phyloP scores from a whole-genome alignment of 2,329 filamentous ascomycete species.

The Diaporthe sp. region DNA sequence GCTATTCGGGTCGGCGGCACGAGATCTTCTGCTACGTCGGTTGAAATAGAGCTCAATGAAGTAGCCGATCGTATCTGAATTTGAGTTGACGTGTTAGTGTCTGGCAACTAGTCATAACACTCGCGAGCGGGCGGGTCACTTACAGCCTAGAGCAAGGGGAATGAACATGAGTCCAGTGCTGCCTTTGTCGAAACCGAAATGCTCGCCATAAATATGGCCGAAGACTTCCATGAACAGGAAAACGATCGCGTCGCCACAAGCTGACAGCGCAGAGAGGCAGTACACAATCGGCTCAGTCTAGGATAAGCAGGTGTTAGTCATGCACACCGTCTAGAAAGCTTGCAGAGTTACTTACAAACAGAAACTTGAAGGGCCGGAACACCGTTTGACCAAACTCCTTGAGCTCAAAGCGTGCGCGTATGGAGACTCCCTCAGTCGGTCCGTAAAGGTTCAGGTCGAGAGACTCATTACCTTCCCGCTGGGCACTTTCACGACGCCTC shows the following conservation, averaged over 20 bases:
- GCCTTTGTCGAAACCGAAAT: slow-evolving; percentile 2
- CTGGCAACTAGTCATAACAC: neutral
- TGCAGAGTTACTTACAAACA: neutral
- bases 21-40: neutral
- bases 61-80: neutral
- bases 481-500: slow-evolving; percentile 15
- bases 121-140: neutral
- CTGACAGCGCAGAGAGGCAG: slow-evolving; percentile 76
- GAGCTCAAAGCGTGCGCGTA: neutral
- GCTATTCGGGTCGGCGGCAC: neutral
- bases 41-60: neutral
- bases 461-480: slow-evolving; percentile 14
- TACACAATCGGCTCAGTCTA: slow-evolving; percentile 80
- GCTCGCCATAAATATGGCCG: slow-evolving; percentile 17
- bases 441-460: slow-evolving; percentile 8
- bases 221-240: slow-evolving; percentile 84
- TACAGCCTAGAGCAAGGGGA: slow-evolving; percentile 5
- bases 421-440: slow-evolving; percentile 2
- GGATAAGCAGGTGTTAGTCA: slow-evolving; percentile 65
- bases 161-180: slow-evolving; percentile 3
- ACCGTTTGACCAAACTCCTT: slow-evolving; percentile 1
- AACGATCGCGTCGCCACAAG: slow-evolving; percentile 80
- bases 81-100: neutral
- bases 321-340: neutral
- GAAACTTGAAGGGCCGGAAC: slow-evolving; percentile 19